Conservation (phyloP, 2,329 filamentous ascomycete genomes). For the Colletotrichum liaoningense region DNA sequence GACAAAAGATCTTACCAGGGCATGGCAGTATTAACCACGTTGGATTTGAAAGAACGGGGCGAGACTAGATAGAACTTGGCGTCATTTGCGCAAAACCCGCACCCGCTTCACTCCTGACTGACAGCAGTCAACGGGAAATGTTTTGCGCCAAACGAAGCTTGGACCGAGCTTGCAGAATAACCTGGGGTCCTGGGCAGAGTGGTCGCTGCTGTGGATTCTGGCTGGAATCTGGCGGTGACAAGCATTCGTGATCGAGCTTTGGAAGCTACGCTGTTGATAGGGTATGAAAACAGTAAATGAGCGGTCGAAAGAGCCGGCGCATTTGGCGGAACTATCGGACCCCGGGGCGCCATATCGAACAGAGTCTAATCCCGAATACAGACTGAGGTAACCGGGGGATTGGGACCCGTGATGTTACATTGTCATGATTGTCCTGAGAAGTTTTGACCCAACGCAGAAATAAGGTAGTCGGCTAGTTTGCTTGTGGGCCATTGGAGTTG, state of each 20-base stretch:
- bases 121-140: neutral
- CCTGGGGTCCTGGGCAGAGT: neutral
- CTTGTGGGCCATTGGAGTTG: constrained; percentile 6
- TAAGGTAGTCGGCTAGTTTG: neutral
- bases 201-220: neutral
- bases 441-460: neutral
- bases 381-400: neutral
- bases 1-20: neutral
- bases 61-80: neutral
- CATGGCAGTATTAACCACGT: neutral
- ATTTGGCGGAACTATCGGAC: constrained; percentile 6
- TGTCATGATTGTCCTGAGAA: neutral
- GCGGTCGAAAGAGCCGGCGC: neutral
- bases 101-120: neutral
- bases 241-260: too few relatives aligned
- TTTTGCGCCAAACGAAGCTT: neutral
- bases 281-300: too few relatives aligned
- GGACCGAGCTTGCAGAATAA: neutral
- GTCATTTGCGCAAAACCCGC: neutral
- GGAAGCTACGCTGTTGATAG: too few relatives aligned
- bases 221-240: neutral
- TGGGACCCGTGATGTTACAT: neutral
- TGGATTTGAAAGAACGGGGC: neutral
- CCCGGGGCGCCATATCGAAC: neutral
- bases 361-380: neutral